Conservation (phyloP, 495 filamentous ascomycete species). For the Aspergillus panamensis region DNA sequence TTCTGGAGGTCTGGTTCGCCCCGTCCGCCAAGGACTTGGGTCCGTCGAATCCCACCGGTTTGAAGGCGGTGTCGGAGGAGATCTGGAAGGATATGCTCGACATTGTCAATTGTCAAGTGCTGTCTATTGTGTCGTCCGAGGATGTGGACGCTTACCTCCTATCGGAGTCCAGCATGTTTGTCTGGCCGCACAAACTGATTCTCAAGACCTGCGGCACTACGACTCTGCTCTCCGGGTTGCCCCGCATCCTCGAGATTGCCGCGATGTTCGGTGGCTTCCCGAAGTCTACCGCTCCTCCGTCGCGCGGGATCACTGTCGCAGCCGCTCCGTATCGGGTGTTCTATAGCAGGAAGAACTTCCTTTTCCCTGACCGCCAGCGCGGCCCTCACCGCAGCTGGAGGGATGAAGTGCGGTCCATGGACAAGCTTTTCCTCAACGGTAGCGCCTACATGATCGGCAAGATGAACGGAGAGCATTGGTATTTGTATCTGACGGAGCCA, state of each 20-base stretch:
- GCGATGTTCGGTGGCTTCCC: conserved; percentile 84
- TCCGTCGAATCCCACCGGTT: conserved; percentile 64
- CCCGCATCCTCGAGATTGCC: conserved; percentile 86
- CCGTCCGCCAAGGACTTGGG: conserved; percentile 74
- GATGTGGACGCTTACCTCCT: conserved; percentile 96
- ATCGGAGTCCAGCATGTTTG: conserved; percentile 99
- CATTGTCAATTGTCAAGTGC: conserved; percentile 95
- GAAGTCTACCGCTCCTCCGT: conserved; percentile 47
- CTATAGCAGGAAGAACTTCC: conserved; percentile 97
- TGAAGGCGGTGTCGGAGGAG: conserved; percentile 80
- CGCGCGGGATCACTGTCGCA: conserved; percentile 58
- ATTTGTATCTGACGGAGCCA: conserved; percentile 91
- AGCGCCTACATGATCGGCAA: conserved; percentile 99
- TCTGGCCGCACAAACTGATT: conserved; percentile 98
- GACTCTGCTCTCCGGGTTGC: conserved; percentile 83
- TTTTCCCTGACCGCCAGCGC: conserved; percentile 91
- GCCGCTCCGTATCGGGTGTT: conserved; percentile 94
- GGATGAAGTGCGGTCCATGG: conserved; percentile 87
- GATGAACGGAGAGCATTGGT: conserved; percentile 99
- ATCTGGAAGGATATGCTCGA: conserved; percentile 97
- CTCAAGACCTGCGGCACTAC: conserved; percentile 99
- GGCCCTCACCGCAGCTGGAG: conserved; percentile 97
- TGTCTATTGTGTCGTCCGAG: conserved; percentile 92
- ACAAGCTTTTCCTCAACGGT: conserved; percentile 83
- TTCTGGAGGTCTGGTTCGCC: conserved; percentile 98